Percentiles rank a stretch among this genome's conserved stretches.
These are phyloP conservation scores for Periconia sp. DNA, from an alignment of 2,329 filamentous ascomycete genomes.

Conservation along the genomic window DNA sequence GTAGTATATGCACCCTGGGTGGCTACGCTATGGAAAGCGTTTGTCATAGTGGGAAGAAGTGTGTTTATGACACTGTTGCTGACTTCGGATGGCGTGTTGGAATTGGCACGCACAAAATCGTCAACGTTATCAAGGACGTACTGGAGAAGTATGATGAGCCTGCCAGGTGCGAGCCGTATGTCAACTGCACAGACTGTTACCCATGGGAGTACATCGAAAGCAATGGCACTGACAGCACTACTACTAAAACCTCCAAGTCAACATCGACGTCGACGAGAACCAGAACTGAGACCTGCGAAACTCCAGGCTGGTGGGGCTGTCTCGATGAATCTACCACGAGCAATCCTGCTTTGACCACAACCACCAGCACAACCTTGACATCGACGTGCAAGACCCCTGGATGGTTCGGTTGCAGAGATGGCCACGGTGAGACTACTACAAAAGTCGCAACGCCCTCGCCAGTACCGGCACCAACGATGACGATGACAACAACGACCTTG, in stretches of 20 bases:
- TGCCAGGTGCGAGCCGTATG: slow-evolving; percentile 75
- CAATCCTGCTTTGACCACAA: slow-evolving; percentile 53
- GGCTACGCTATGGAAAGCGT: slow-evolving; percentile 92
- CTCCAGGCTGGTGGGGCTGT: slow-evolving; percentile 91
- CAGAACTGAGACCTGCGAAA: slow-evolving; percentile 85
- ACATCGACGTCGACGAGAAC: slow-evolving; percentile 67
- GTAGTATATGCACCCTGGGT: slow-evolving; percentile 85
- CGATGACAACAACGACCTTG: slow-evolving; percentile 34
- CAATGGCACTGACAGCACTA: slow-evolving; percentile 81
- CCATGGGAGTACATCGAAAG: slow-evolving; percentile 96
- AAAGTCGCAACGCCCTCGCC: slow-evolving; percentile 33
- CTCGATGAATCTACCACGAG: slow-evolving; percentile 67
- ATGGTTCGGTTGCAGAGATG: slow-evolving; percentile 69
- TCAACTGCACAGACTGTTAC: slow-evolving; percentile 83
- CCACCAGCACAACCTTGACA: slow-evolving; percentile 49
- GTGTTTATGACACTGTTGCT: slow-evolving; percentile 88
- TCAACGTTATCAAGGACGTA: slow-evolving; percentile 85
- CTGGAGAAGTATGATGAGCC: slow-evolving; percentile 82
- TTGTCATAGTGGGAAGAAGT: slow-evolving; percentile 90
- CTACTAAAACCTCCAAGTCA: slow-evolving; percentile 54
- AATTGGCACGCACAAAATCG: slow-evolving; percentile 89
- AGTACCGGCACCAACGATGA: slow-evolving; percentile 32
- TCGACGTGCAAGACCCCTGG: slow-evolving; percentile 61
- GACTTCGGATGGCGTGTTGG: slow-evolving; percentile 93
- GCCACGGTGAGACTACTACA: slow-evolving; percentile 45